Evolutionary conservation across 371 early-diverging fungal species (phyloP).

Genomic region (Mortierella sp.): DNA sequence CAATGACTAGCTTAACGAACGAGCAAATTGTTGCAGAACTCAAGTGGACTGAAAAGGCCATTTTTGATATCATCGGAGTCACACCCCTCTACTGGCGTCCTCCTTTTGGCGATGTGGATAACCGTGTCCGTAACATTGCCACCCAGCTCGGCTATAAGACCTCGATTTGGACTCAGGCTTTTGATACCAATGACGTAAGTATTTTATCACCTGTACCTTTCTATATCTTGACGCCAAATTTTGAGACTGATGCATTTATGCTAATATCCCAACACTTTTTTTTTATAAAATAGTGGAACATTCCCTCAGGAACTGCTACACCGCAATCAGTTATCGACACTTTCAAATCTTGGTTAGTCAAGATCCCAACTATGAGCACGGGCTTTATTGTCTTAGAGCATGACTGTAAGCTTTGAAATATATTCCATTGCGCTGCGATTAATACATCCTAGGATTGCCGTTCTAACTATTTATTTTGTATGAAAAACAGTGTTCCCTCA

Average conservation of each 20-base stretch:
- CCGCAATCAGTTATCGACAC: conserved; percentile 40
- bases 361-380: conserved; percentile 46
- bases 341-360: conserved; percentile 49
- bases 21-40: conserved; percentile 81
- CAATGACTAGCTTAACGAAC: conserved; percentile 70
- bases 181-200: conserved; percentile 48
- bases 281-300: conserved; percentile 42
- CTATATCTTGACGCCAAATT: background rate
- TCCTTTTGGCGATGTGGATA: conserved; percentile 77
- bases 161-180: conserved; percentile 63
- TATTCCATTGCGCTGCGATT: background rate
- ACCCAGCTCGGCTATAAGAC: conserved; percentile 64
- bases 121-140: conserved; percentile 75
- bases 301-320: conserved; percentile 27
- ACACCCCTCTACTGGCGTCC: conserved; percentile 66
- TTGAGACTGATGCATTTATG: background rate
- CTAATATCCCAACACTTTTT: background rate
- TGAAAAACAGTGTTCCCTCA: conserved; percentile 34
- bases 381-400: conserved; percentile 58
- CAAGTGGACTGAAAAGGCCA: conserved; percentile 74
- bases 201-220: background rate
- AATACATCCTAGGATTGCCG: background rate
- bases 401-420: conserved; percentile 22
- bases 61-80: conserved; percentile 71
- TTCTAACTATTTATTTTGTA: background rate